Evolutionary conservation across 164 flowering plant genomes (phyloP).

Genomic region (Akebia trifoliata): DNA sequence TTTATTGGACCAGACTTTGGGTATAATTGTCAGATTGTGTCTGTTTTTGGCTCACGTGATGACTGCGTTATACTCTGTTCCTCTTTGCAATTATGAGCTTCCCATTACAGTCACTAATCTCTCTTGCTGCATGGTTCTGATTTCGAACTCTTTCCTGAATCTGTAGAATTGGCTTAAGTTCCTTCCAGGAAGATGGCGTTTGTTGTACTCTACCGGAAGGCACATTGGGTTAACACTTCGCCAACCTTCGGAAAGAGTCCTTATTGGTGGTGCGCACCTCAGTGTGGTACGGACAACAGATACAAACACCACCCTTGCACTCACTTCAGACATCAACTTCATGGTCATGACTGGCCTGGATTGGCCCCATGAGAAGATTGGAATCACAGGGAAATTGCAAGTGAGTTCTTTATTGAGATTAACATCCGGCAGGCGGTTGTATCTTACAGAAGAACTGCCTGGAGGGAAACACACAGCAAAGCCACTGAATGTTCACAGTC

Average conservation of each 20-base stretch:
- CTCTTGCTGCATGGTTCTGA: background rate
- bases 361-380: conserved; percentile 85
- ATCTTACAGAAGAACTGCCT: conserved; percentile 48
- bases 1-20: too few relatives aligned
- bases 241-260: conserved; percentile 63
- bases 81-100: too few relatives aligned
- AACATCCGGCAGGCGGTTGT: conserved; percentile 56
- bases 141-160: background rate
- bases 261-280: conserved; percentile 61
- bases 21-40: too few relatives aligned
- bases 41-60: too few relatives aligned
- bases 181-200: conserved; percentile 91
- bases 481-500: conserved; percentile 24
- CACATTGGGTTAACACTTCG: conserved; percentile 91
- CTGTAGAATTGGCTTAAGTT: conserved; percentile 78
- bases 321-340: conserved; percentile 60
- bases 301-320: conserved; percentile 30
- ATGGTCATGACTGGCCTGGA: conserved; percentile 45
- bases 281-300: conserved; percentile 36
- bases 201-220: conserved; percentile 77
- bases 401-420: conserved; percentile 40
- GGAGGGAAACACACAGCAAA: conserved; percentile 14
- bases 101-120: too few relatives aligned
- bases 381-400: conserved; percentile 52
- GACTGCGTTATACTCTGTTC: too few relatives aligned